Evolutionary conservation across 768 basidiomycete species (phyloP), one percentile per base, ranked within the genome.

Genomic region (Lentinula lateritia): DNA sequence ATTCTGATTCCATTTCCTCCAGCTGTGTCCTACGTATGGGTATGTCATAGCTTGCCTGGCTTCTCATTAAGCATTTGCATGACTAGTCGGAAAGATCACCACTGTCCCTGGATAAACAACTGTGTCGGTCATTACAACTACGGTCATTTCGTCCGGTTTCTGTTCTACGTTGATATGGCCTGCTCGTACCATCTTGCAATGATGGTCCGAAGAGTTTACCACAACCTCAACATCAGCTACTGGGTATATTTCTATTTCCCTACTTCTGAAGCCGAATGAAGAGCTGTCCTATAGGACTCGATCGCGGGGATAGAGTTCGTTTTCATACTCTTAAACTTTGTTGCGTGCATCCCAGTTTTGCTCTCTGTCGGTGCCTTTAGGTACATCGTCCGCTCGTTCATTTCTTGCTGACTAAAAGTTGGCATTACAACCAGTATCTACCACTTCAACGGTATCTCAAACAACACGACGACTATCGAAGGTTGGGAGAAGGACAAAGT

Each of bases 401-500:
- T 5, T 7, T 23, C 35, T 39, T 45, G 28, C 39, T 28, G 28
- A 28, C 28, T 38, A 10, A 23, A 34, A 23, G 36, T 23, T 65
- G 34, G 58, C 55, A 60, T 16, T 50, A 34, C 56, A 43, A 50
- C 7, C 66, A 94, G 93, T 58, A 61, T 98, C 20, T 98, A 95
- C 69, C 97, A 98, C 66, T 85, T 95, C 64, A 90, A 88, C 68
- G 80, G 83, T 54, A 72, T 98, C 32, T 66, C 82, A 6, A 81
- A 81, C 9, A 99, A 99, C 72, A 86, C 88, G 2, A 99, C 96
- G 0, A 98, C 97, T 0, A 98, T 99, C 54, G 97, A 99, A 75
- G 87, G 90, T 0, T 96, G 93, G 92, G 97, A 99, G 73, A 98
- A 98, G 74, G 95, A 98, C 69, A 95, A 90, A 73, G 93, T 86